Base-by-base conservation (phyloP, 306 rosid genomes). In the Vigna nakashimae region DNA sequence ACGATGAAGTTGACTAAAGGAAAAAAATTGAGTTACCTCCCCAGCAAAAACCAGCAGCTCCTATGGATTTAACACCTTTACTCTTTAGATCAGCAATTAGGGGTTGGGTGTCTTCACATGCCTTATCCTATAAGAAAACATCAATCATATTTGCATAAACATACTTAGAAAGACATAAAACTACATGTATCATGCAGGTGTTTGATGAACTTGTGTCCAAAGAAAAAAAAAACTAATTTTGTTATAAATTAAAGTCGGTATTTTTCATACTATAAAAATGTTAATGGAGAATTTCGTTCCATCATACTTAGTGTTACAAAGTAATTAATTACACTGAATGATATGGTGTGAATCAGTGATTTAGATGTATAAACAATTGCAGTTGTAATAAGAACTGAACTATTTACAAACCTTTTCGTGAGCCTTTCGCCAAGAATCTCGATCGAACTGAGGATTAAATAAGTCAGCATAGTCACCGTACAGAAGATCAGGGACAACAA, bases 41-140 rank as follows among this genome's bases (percentile, higher is more conserved):
- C 89, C 90, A 91, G 82, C 93, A 91, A 74, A 88, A 87, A 24
- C 93, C 93, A 32, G 83, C 90, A 65, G 87, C 90, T 10, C 91
- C 93, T 18, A 87, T 76, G 45, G 88, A 53, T 50, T 87, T 84
- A 82, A 80, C 65, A 24, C 91, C 93, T 77, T 73, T 87, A 56
- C 84, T 80, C 84, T 58, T 87, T 28, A 90, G 80, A 78, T 82
- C 91, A 52, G 84, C 85, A 75, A 90, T 67, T 45, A 90, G 50
- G 52, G 76, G 77, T 65, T 87, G 82, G 6, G 82, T 72, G 34
- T 85, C 89, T 81, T 87, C 93, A 67, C 76, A 65, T 46, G 71
- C 91, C 75, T 87, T 89, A 55, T 82, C 91, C 92, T 88, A 65
- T 45, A 17, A 56, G 6, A 5, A 34, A 34, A 34, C 6, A 4